A percentile compares a stretch with the other conserved stretches of the same genome.
Evolutionary conservation across 192 early-diverging fungal species (phyloP).

Genomic region (Oehlia diaphana): DNA sequence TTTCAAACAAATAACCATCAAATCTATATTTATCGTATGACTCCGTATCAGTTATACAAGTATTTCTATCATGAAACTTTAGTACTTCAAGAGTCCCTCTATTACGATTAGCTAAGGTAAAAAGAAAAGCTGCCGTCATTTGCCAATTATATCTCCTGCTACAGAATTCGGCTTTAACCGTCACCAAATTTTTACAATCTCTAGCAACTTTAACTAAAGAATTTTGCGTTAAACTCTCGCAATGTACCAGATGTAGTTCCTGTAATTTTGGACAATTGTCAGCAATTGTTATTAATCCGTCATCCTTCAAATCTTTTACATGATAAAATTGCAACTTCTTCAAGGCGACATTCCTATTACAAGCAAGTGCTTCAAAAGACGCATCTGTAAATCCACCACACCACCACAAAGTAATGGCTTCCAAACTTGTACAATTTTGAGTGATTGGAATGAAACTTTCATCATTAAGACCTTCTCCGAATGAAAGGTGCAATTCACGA

Average conservation of each 20-base stretch:
- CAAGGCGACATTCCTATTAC: not conserved
- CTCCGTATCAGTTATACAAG: slow-evolving; percentile 1
- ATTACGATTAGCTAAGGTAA: slow-evolving; percentile 16
- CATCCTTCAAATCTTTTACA: slow-evolving; percentile 11
- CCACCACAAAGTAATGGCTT: slow-evolving; percentile 5
- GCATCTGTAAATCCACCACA: slow-evolving; percentile 1
- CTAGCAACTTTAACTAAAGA: slow-evolving; percentile 7
- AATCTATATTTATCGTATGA: slow-evolving; percentile 8
- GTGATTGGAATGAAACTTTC: slow-evolving; percentile 12
- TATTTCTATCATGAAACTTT: slow-evolving; percentile 14
- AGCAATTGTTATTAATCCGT: not conserved
- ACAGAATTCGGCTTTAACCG: slow-evolving; percentile 5
- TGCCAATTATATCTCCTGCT: slow-evolving; percentile 15
- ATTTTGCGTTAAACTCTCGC: slow-evolving; percentile 1
- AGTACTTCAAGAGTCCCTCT: slow-evolving; percentile 8
- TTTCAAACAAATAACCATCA: not conserved
- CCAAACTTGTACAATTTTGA: slow-evolving; percentile 3
- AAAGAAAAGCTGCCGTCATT: slow-evolving; percentile 17
- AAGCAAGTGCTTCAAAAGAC: slow-evolving; percentile 3
- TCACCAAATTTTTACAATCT: slow-evolving; percentile 5
- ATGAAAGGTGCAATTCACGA: not conserved
- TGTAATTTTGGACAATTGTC: slow-evolving; percentile 7
- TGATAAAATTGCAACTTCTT: slow-evolving; percentile 5
- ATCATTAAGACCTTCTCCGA: slow-evolving; percentile 10
- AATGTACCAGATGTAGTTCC: slow-evolving; percentile 10